Conservation (phyloP, 371 early-diverging fungal genomes). For the Mortierella sp. region DNA sequence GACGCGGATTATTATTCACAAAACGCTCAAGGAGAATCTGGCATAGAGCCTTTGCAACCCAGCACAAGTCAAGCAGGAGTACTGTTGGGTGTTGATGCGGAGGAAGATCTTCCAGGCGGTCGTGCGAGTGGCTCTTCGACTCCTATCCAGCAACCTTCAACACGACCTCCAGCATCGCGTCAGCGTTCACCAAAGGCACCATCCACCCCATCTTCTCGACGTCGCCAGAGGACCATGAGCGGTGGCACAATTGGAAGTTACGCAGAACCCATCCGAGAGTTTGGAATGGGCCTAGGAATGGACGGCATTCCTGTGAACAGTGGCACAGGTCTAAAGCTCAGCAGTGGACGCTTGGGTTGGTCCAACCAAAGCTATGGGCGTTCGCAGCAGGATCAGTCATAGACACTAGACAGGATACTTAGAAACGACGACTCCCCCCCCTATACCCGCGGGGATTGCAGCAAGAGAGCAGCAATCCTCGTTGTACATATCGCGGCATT, state of each 20-base stretch:
- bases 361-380: slow-evolving; percentile 17
- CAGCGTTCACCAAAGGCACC: slow-evolving; percentile 21
- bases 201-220: slow-evolving; percentile 2
- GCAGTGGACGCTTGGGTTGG: slow-evolving; percentile 21
- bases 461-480: too few relatives aligned
- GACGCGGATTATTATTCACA: background rate
- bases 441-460: too few relatives aligned
- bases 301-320: slow-evolving; percentile 41
- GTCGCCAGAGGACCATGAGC: slow-evolving; percentile 33
- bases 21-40: background rate
- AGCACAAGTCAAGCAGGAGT: too few relatives aligned
- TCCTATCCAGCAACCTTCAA: slow-evolving; percentile 4
- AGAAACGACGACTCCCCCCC: too few relatives aligned
- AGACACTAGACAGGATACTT: background rate
- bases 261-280: slow-evolving; percentile 21
- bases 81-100: background rate
- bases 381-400: slow-evolving; percentile 2
- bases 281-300: slow-evolving; percentile 45
- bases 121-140: slow-evolving; percentile 18
- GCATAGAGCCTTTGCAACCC: background rate
- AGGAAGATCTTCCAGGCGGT: slow-evolving; percentile 1
- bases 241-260: slow-evolving; percentile 27
- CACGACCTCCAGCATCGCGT: slow-evolving; percentile 13
- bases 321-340: slow-evolving; percentile 37
- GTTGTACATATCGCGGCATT: too few relatives aligned